Conservation (phyloP, 805 yeast genomes). For the Saccharomyces eubayanus region DNA sequence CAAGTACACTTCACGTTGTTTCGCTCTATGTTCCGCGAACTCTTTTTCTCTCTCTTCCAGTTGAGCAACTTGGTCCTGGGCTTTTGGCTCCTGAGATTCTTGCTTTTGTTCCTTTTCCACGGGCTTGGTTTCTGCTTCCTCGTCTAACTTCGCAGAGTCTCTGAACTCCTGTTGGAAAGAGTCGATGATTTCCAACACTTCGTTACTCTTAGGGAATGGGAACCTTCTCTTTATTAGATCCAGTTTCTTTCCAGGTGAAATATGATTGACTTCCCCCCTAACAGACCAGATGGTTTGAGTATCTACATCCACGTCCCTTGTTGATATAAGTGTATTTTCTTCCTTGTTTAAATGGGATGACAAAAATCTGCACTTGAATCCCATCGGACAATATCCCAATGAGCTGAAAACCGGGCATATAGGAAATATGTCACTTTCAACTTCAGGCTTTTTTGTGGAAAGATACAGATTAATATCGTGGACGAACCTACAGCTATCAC, state of each 20-base stretch:
- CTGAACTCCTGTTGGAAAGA: conserved; percentile 37
- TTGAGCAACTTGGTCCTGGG: conserved; percentile 5
- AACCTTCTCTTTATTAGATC: conserved; percentile 44
- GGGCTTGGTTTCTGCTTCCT: conserved; percentile 31
- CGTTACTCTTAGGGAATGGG: conserved; percentile 48
- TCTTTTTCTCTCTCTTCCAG: conserved; percentile 21
- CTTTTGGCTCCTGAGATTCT: neutral
- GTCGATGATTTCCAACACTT: conserved; percentile 57
- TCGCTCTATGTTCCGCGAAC: conserved; percentile 27
- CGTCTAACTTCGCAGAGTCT: conserved; percentile 30
- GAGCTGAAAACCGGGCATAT: conserved; percentile 75
- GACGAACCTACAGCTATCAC: conserved; percentile 66
- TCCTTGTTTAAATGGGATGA: conserved; percentile 54
- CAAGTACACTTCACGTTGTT: conserved; percentile 25
- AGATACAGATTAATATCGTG: conserved; percentile 70
- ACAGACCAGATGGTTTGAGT: conserved; percentile 16
- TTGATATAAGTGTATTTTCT: conserved; percentile 34
- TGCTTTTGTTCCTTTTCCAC: conserved; percentile 12
- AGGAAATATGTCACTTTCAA: conserved; percentile 41
- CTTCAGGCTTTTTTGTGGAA: conserved; percentile 57
- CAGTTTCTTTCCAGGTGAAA: conserved; percentile 36
- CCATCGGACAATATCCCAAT: conserved; percentile 86
- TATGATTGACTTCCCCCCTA: conserved; percentile 58
- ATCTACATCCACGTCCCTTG: conserved; percentile 28
- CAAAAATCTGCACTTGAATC: conserved; percentile 88